Percentiles rank a stretch among this genome's conserved stretches.
Evolutionary conservation across 2,329 filamentous ascomycete species (phyloP).

Genomic region (Microdochium trichocladiopsis): DNA sequence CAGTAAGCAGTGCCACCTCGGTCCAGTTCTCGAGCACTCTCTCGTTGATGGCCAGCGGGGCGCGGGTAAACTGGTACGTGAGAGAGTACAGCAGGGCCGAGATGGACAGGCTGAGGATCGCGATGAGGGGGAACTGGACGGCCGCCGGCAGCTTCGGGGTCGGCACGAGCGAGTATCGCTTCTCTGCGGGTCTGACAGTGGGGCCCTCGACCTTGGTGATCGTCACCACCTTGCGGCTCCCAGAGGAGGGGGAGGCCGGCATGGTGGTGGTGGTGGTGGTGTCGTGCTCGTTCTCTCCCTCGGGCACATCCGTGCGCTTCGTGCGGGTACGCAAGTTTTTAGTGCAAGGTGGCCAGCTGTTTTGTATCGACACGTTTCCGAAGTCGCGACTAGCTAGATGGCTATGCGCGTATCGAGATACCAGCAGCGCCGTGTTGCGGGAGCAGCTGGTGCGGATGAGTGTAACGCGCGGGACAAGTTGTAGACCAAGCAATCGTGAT

Average conservation of each 20-base stretch:
- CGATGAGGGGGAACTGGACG: slow-evolving; percentile 45
- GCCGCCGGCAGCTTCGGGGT: slow-evolving; percentile 28
- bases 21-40: slow-evolving; percentile 54
- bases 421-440: too few species aligned
- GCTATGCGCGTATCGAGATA: too few species aligned
- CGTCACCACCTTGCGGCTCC: slow-evolving; percentile 10
- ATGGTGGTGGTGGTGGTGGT: neutral
- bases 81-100: slow-evolving; percentile 59
- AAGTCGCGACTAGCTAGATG: too few species aligned
- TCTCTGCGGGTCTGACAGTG: slow-evolving; percentile 3
- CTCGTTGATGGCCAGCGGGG: slow-evolving; percentile 62
- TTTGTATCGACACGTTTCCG: too few species aligned
- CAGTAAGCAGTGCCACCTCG: slow-evolving; percentile 48
- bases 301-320: too few species aligned
- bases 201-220: slow-evolving; percentile 17
- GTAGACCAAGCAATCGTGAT: too few species aligned
- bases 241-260: slow-evolving; percentile 3
- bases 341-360: too few species aligned
- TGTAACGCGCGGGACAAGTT: too few species aligned
- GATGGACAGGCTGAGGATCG: slow-evolving; percentile 50
- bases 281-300: too few species aligned
- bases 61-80: slow-evolving; percentile 50
- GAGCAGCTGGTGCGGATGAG: too few species aligned
- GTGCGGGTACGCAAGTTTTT: too few species aligned
- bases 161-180: neutral